Conservation (phyloP, 495 filamentous ascomycete genomes). For the Bacidia gigantensis region DNA sequence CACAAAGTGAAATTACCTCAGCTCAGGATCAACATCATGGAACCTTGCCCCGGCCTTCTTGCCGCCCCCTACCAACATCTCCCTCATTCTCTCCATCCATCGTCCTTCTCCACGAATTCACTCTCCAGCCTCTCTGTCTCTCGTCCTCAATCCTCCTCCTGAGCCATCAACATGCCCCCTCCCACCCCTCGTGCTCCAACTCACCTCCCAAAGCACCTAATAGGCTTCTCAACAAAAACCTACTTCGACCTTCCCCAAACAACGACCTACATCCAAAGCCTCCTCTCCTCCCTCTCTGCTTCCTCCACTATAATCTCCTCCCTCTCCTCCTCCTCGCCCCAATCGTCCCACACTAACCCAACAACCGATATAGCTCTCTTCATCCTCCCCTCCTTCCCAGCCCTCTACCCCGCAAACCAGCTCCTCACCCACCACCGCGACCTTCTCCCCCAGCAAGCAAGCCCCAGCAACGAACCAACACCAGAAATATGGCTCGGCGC, state of each 20-base stretch:
- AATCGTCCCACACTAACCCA: constrained; percentile 8
- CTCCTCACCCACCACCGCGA: constrained; percentile 5
- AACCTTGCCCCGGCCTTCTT: too few relatives aligned
- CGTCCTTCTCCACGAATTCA: too few relatives aligned
- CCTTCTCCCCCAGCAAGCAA: not conserved
- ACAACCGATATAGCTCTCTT: constrained; percentile 57
- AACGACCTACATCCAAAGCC: constrained; percentile 41
- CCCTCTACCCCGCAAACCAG: constrained; percentile 39
- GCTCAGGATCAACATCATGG: too few relatives aligned
- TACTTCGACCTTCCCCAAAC: constrained; percentile 62
- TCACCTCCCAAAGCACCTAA: constrained; percentile 45
- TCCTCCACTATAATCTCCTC: constrained; percentile 42
- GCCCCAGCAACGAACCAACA: too few relatives aligned
- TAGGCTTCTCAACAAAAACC: constrained; percentile 74
- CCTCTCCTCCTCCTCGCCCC: constrained; percentile 33
- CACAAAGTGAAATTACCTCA: too few relatives aligned
- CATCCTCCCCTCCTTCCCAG: constrained; percentile 65
- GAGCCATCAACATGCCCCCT: not conserved
- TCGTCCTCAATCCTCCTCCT: not conserved
- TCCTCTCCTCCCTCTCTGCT: constrained; percentile 25
- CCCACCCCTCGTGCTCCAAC: constrained; percentile 17
- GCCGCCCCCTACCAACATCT: too few relatives aligned
- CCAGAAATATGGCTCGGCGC: constrained; percentile 51
- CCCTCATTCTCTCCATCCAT: too few relatives aligned
- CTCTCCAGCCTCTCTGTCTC: not conserved